Base-by-base conservation (phyloP, 2,329 filamentous ascomycete species). In the Ilyonectria destructans region DNA sequence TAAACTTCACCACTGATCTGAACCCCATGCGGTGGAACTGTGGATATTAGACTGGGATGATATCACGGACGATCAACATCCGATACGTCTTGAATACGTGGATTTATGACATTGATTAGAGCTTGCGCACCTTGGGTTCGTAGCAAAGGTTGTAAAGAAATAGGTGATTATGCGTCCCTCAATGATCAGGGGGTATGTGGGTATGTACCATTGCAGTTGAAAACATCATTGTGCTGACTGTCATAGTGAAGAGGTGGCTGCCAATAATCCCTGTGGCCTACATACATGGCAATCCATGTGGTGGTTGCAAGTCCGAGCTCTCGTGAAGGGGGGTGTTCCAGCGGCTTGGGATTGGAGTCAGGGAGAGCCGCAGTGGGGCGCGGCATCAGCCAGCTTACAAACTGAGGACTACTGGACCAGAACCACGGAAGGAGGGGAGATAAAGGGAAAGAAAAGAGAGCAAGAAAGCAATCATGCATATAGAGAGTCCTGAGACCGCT, bases 301-400 rank as follows among this genome's bases (percentile, higher is more conserved):
- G 69, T 74, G 72, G 73, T 69, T 75, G 70, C 69, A 69, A 71
- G 58, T 52, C 69, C 70, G 55, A 68, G 70, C 68, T 70, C 69
- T 60, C 43, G 29, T 6, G n/a, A 45, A 19, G 8, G n/a, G 49
- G 74, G 69, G 69, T 64, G 63, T 73, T 70, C 72, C 72, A 66
- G 71, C 68, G 55, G 58, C 60, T 74, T 72, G 71, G 71, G 59
- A 74, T 73, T 52, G 51, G 51, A 17, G 23, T n/a, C 55, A 67
- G 64, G 66, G 57, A 52, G 67, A 64, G 62, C 65, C 68, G 61
- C 51, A 72, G 71, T 74, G 71, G 71, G 71, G 68, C 48, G 51
- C 31, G 19, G 48, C 45, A 19, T 46, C 21, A 43, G n/a, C 37
- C 29, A 45, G 54, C 31, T 48, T 54, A 60, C 35, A 49, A 57